Evolutionary conservation across 1,139 yeast species (phyloP).

Genomic region (Pichia sp.): DNA sequence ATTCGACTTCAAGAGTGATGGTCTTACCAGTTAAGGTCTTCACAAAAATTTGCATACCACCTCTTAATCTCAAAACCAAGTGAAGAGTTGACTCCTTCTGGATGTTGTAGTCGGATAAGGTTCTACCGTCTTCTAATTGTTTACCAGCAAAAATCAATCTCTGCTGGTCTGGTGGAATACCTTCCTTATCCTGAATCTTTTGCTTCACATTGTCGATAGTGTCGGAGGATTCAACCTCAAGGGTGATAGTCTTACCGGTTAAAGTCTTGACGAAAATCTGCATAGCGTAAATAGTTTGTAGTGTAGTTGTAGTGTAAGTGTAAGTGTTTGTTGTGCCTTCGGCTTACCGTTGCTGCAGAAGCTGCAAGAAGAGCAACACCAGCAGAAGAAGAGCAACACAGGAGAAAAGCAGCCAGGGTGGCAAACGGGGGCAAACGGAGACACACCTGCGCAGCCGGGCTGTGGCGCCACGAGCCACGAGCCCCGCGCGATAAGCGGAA

Average conservation of each 20-base stretch:
- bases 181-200: conserved; percentile 81
- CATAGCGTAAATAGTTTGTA: conserved; percentile 37
- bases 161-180: conserved; percentile 84
- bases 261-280: conserved; percentile 56
- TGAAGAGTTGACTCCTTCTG: conserved; percentile 86
- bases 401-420: neutral
- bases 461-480: too few species aligned
- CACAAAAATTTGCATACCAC: conserved; percentile 68
- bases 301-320: neutral
- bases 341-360: neutral
- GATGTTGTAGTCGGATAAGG: conserved; percentile 82
- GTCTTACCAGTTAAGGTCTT: conserved; percentile 78
- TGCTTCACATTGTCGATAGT: conserved; percentile 72
- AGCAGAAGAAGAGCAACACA: neutral
- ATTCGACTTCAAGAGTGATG: conserved; percentile 71
- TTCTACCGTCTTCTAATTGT: conserved; percentile 84
- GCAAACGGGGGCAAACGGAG: conserved; percentile 2
- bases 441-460: too few species aligned
- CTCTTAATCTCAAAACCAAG: conserved; percentile 80
- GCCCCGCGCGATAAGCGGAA: neutral
- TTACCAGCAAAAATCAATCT: conserved; percentile 80
- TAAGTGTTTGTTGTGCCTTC: too few species aligned
- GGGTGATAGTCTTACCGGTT: conserved; percentile 65
- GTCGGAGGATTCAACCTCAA: conserved; percentile 67
- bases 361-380: too few species aligned